Conservation (phyloP, 2,329 filamentous ascomycete species). For the Penicillium sp. region DNA sequence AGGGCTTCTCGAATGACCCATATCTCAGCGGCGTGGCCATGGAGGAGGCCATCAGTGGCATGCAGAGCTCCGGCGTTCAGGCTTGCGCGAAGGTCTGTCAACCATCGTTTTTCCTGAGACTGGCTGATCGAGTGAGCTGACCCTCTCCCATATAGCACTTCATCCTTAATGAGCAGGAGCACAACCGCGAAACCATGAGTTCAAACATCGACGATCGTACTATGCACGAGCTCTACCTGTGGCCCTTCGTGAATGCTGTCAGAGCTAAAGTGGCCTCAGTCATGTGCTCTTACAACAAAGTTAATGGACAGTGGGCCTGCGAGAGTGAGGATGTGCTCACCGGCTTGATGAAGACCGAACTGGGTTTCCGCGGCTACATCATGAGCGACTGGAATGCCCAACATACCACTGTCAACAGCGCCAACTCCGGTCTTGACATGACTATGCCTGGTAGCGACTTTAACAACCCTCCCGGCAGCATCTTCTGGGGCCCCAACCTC, state of each 20-base stretch:
- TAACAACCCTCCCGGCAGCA: conserved; percentile 21
- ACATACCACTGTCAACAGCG: conserved; percentile 65
- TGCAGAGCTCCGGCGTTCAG: conserved; percentile 46
- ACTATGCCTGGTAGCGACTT: conserved; percentile 66
- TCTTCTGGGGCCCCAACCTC: conserved; percentile 41
- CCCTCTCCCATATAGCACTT: no score
- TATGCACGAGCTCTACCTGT: conserved; percentile 72
- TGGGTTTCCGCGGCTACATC: conserved; percentile 78
- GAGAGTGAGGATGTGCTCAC: conserved; percentile 77
- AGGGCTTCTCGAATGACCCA: conserved; percentile 44
- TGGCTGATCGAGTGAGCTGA: no score
- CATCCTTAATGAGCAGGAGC: conserved; percentile 21
- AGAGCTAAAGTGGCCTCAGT: conserved; percentile 60
- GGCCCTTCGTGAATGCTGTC: conserved; percentile 74
- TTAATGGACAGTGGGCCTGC: conserved; percentile 78
- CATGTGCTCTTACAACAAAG: conserved; percentile 57
- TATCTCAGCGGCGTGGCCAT: conserved; percentile 41
- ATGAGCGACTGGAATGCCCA: conserved; percentile 78
- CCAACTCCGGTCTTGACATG: conserved; percentile 77
- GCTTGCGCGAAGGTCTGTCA: conserved; percentile 11
- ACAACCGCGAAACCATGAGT: conserved; percentile 34
- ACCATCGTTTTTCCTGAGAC: no score
- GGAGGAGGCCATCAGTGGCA: conserved; percentile 40
- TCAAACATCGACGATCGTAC: conserved; percentile 62
- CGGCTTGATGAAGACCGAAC: conserved; percentile 72